A percentile compares a stretch with the other conserved stretches of the same genome.
Evolutionary conservation across 1,284 basidiomycete genomes (phyloP).

Genomic region (Trichosporon sp.): DNA sequence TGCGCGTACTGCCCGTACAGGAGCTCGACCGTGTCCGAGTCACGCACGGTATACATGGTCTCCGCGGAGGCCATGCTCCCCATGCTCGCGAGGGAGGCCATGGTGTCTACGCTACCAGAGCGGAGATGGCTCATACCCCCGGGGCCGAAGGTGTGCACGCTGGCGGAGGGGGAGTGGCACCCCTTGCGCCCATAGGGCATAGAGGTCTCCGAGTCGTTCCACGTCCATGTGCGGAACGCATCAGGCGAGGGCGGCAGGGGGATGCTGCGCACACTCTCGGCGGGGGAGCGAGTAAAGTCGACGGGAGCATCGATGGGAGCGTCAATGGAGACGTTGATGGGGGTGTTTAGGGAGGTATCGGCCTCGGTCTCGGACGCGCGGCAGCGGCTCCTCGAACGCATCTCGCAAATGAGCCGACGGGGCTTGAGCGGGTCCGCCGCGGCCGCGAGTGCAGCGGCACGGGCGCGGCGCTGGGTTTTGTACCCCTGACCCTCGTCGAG

Average conservation of each 20-base stretch:
- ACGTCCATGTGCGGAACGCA: not conserved
- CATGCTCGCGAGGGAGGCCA: not conserved
- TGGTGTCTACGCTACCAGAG: not conserved
- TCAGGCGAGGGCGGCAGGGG: not conserved
- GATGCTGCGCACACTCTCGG: slow-evolving; percentile 4
- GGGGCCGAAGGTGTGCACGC: slow-evolving; percentile 24
- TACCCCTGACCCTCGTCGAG: not conserved
- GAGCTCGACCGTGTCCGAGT: not conserved
- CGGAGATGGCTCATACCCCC: not conserved
- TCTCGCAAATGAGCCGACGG: slow-evolving; percentile 20
- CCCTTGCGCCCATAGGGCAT: not conserved
- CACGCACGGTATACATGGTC: not conserved
- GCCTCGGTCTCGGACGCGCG: slow-evolving; percentile 1
- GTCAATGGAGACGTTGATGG: too few species aligned
- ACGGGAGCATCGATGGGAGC: not conserved
- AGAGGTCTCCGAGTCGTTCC: not conserved
- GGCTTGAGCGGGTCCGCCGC: slow-evolving; percentile 25
- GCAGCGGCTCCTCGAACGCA: slow-evolving; percentile 12
- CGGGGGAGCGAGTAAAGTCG: slow-evolving; percentile 13
- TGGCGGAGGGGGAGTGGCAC: slow-evolving; percentile 14
- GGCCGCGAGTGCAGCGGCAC: slow-evolving; percentile 22
- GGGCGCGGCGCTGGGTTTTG: not conserved
- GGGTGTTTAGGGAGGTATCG: not conserved
- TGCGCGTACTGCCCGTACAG: slow-evolving; percentile 2
- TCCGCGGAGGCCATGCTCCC: not conserved